A percentile compares a stretch with the other conserved stretches of the same genome.
Conservation (phyloP, 2,329 filamentous ascomycete genomes). For the Cucurbitaria berberidis region DNA sequence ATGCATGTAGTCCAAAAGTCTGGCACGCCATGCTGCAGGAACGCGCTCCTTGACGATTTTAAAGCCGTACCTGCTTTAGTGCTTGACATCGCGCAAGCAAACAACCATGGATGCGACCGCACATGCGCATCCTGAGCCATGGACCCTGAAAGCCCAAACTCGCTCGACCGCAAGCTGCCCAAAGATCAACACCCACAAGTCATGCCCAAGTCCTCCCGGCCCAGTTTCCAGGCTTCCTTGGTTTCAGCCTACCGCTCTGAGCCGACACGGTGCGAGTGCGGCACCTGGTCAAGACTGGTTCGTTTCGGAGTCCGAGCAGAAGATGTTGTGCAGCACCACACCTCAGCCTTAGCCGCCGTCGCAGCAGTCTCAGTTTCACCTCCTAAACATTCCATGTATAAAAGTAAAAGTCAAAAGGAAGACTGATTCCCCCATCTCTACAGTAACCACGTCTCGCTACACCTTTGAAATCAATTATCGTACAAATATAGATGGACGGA, state of each 20-base stretch:
- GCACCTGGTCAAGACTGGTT: neutral
- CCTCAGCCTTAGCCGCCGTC: constrained; percentile 13
- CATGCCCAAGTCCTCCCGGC: no score
- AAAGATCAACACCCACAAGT: neutral
- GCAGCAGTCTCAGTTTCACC: constrained; percentile 10
- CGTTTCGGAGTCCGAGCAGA: constrained; percentile 2
- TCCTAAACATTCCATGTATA: constrained; percentile 5
- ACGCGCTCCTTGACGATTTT: constrained; percentile 4
- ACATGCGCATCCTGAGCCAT: neutral
- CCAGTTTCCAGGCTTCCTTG: no score
- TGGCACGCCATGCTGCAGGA: constrained; percentile 8
- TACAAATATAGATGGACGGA: no score
- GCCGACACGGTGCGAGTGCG: neutral
- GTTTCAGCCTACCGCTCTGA: no score
- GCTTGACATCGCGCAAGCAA: neutral
- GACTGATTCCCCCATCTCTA: neutral
- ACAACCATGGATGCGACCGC: no score
- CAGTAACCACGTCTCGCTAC: neutral
- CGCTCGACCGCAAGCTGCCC: neutral
- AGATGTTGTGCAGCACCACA: constrained; percentile 5
- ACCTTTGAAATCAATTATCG: neutral
- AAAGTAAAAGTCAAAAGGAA: neutral
- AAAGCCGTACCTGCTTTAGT: constrained; percentile 17
- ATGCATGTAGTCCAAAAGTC: neutral
- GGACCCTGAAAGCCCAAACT: neutral